phyloP scores from a whole-genome alignment of 2,329 filamentous ascomycete species.

The Grosmannia serpens region DNA sequence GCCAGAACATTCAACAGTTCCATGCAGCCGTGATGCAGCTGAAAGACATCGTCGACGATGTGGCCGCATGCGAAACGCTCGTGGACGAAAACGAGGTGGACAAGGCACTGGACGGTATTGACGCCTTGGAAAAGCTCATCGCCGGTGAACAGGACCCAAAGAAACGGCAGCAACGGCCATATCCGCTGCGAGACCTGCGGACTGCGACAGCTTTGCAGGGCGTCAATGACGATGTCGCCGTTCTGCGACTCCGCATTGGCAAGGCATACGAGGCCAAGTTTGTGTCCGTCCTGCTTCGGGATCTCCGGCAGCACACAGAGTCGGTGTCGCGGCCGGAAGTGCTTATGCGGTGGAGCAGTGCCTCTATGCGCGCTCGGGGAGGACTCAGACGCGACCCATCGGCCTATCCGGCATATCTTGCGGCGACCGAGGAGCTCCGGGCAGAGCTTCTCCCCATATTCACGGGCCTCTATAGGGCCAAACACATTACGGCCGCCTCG shows the following conservation, averaged over 20 bases:
- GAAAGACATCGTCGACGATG: conserved; percentile 61
- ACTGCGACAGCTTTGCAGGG: conserved; percentile 69
- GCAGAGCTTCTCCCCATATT: conserved; percentile 59
- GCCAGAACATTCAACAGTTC: conserved; percentile 75
- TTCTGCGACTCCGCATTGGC: conserved; percentile 69
- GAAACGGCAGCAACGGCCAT: neutral
- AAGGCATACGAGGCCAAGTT: conserved; percentile 78
- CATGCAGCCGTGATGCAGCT: conserved; percentile 77
- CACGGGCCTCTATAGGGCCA: conserved; percentile 68
- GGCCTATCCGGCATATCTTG: conserved; percentile 66
- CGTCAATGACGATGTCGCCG: conserved; percentile 63
- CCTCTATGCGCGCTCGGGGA: conserved; percentile 61
- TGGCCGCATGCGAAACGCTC: conserved; percentile 65
- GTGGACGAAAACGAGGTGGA: conserved; percentile 80
- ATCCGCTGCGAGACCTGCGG: conserved; percentile 55
- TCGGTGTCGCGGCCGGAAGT: conserved; percentile 61
- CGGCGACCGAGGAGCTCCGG: conserved; percentile 59
- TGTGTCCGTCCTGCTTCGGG: conserved; percentile 62
- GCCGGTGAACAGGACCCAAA: conserved; percentile 50
- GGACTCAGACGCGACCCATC: conserved; percentile 55
- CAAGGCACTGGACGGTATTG: conserved; percentile 65
- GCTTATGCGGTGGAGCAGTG: conserved; percentile 71
- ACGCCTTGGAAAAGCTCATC: conserved; percentile 68
- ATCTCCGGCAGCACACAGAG: conserved; percentile 71
- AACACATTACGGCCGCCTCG: conserved; percentile 71